A percentile compares a stretch with the other conserved stretches of the same genome.
phyloP scores from a whole-genome alignment of 805 yeast species.

The Candida manassasensis region DNA sequence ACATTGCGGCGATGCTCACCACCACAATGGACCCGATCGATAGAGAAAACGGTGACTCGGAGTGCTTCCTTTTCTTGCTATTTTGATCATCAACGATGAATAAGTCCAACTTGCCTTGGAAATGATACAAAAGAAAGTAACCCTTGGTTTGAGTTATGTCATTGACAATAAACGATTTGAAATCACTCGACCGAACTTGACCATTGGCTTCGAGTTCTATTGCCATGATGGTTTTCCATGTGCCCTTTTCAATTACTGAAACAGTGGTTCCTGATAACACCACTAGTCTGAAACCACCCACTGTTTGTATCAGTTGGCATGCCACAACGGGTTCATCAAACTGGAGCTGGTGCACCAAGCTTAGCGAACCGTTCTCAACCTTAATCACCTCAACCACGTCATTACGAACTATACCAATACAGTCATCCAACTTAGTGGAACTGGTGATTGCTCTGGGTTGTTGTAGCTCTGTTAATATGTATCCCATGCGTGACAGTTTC shows the following conservation, averaged over 20 bases:
- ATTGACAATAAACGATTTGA: constrained; percentile 11
- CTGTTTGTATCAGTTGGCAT: neutral
- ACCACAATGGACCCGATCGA: constrained; percentile 18
- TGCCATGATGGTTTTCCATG: constrained; percentile 4
- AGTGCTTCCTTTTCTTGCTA: constrained; percentile 5
- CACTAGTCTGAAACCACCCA: neutral
- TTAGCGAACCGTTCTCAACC: neutral
- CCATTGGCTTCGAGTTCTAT: constrained; percentile 12
- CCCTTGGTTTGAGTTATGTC: constrained; percentile 3
- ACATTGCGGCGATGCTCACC: constrained; percentile 12
- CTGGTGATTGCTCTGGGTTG: constrained; percentile 7
- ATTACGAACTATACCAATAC: neutral
- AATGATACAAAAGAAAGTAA: constrained; percentile 14
- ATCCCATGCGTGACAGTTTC: constrained; percentile 11
- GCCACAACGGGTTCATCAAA: constrained; percentile 1
- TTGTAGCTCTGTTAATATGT: constrained; percentile 16
- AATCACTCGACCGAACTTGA: constrained; percentile 17
- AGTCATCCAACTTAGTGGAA: neutral
- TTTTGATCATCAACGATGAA: constrained; percentile 3
- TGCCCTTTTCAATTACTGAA: neutral
- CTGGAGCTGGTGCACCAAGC: neutral
- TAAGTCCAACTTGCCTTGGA: constrained; percentile 11
- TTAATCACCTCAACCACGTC: neutral
- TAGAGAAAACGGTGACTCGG: constrained; percentile 5
- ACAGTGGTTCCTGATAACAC: constrained; percentile 1